A percentile compares a stretch with the other conserved stretches of the same genome.
Evolutionary conservation across 2,329 filamentous ascomycete species (phyloP).

Genomic region (Calcarisporium arbuscula): DNA sequence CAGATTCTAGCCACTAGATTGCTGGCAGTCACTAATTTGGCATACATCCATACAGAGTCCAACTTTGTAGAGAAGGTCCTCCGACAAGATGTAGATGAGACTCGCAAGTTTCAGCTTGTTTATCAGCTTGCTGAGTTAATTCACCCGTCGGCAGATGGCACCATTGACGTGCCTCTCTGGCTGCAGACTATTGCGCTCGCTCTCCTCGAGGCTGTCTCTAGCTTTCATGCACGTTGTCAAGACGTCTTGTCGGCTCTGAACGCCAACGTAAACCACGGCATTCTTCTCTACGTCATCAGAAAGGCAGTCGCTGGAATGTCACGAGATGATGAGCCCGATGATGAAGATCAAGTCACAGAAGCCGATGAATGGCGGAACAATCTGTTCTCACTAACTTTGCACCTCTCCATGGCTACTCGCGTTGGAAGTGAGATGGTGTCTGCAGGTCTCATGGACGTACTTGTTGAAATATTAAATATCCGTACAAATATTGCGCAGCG

Average conservation of each 20-base stretch:
- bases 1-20: slow-evolving; percentile 74
- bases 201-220: slow-evolving; percentile 78
- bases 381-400: slow-evolving; percentile 80
- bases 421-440: slow-evolving; percentile 80
- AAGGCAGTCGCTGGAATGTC: slow-evolving; percentile 83
- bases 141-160: slow-evolving; percentile 69
- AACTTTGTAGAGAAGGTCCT: slow-evolving; percentile 83
- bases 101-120: slow-evolving; percentile 78
- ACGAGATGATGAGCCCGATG: slow-evolving; percentile 44
- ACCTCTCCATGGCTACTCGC: slow-evolving; percentile 67
- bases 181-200: slow-evolving; percentile 78
- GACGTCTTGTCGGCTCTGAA: slow-evolving; percentile 90
- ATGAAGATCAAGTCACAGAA: slow-evolving; percentile 55
- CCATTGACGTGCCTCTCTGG: slow-evolving; percentile 61
- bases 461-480: slow-evolving; percentile 81
- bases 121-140: slow-evolving; percentile 91
- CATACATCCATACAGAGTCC: slow-evolving; percentile 78
- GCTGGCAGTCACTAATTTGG: slow-evolving; percentile 82
- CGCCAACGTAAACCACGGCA: slow-evolving; percentile 92
- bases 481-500: slow-evolving; percentile 77
- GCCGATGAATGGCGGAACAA: slow-evolving; percentile 86
- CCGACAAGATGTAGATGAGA: slow-evolving; percentile 83
- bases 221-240: slow-evolving; percentile 65
- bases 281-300: slow-evolving; percentile 85
- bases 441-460: slow-evolving; percentile 80